Evolutionary conservation across 2,329 filamentous ascomycete genomes (phyloP), one percentile per base, ranked within the genome.

Genomic region (Scolecobasidium constrictum): DNA sequence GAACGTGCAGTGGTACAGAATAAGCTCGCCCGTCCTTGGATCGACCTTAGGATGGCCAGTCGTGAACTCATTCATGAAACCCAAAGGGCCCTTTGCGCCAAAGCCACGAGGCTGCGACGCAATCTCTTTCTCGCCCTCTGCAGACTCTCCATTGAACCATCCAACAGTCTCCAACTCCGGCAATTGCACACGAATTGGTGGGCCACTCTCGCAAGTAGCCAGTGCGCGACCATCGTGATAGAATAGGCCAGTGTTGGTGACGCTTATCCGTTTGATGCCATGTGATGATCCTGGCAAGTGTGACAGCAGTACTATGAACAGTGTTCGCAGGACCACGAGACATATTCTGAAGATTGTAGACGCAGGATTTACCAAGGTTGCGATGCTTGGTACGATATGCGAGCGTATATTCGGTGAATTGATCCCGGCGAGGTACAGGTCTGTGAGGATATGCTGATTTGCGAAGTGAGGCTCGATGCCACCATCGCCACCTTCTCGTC

Each of bases 11-110:
- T 85, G 81, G 50, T 81, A 83, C 0, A 81, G 64, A 4, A 84
- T 65, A 57, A 84, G 66, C 54, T 85, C 79, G 33, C 75, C 74
- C 0, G 78, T 81, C 1, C 58, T 51, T 0, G 73, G 74, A 49
- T 86, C 81, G 39, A 85, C 70, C 47, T 77, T 75, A 5, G 81
- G 81, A 55, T 83, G 78, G 16, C 75, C 76, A 2, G 80, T 84
- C 1, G 78, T 81, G 78, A 78, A 83, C 55, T 83, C 78, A 48
- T 70, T 74, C 72, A 83, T 77, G 53, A 75, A 83, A 28, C 69
- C 68, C 18, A 78, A 53, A 2, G 73, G 47, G 0, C 77, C 75
- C 1, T 64, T 54, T 5, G 75, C 76, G 4, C 77, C 75, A 49
- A 81, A 75, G 1, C 59, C 49, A 34, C 58, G 46, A 40, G 53